Evolutionary conservation across 2,329 filamentous ascomycete genomes (phyloP).

Genomic region (Aureobasidium sp.): DNA sequence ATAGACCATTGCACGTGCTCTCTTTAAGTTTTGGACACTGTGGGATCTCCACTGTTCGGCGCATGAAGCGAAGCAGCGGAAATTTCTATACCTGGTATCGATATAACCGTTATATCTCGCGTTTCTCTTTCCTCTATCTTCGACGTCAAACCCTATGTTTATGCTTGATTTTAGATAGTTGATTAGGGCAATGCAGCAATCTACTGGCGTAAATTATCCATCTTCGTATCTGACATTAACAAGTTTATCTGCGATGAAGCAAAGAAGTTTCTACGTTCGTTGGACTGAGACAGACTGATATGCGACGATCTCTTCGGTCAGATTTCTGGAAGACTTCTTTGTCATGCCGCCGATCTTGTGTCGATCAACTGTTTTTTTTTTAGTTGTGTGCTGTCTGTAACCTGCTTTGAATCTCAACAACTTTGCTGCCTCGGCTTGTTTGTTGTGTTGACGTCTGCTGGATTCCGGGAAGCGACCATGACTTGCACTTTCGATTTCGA

Average conservation of each 20-base stretch:
- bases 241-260: not conserved
- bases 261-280: not conserved
- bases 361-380: too few relatives aligned
- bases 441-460: not conserved
- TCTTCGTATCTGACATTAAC: not conserved
- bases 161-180: not conserved
- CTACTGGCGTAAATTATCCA: not conserved
- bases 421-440: not conserved
- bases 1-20: not conserved
- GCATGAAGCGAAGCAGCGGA: not conserved
- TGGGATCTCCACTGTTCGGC: not conserved
- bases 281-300: not conserved
- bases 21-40: not conserved
- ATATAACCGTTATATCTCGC: conserved; percentile 8
- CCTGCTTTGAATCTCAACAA: conserved; percentile 6
- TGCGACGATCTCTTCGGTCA: not conserved
- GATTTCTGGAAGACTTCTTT: not conserved
- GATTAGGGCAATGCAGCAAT: not conserved
- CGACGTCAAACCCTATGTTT: conserved; percentile 5
- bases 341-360: not conserved
- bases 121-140: conserved; percentile 6
- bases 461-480: not conserved
- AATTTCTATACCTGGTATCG: too few relatives aligned
- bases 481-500: not conserved
- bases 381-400: conserved; percentile 5